Evolutionary conservation across 306 rosid genomes (phyloP).

Genomic region (Luffa aegyptiaca): DNA sequence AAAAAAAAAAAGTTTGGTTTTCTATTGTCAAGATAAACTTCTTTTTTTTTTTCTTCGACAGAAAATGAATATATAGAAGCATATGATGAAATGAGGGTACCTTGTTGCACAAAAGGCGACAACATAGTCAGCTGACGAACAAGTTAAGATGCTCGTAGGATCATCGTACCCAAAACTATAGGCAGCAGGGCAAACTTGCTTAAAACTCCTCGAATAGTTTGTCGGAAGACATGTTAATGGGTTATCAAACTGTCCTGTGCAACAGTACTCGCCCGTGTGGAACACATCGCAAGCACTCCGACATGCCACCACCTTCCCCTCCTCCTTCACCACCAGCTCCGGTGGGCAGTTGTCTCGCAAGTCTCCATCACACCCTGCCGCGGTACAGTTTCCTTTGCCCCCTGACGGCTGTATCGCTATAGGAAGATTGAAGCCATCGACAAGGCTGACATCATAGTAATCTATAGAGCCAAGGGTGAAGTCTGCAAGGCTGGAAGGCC

Average conservation of each 20-base stretch:
- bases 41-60: no score
- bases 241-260: constrained; percentile 37
- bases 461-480: constrained; percentile 37
- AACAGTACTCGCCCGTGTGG: constrained; percentile 44
- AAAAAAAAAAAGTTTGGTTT: not conserved
- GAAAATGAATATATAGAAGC: not conserved
- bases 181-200: constrained; percentile 9
- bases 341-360: constrained; percentile 44
- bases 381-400: not conserved
- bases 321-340: constrained; percentile 10
- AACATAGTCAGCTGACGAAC: constrained; percentile 17
- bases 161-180: constrained; percentile 4
- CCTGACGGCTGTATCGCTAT: constrained; percentile 27
- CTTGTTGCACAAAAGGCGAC: constrained; percentile 41
- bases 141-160: constrained; percentile 21
- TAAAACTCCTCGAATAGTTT: constrained; percentile 43
- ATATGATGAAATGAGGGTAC: not conserved
- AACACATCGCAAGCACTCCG: constrained; percentile 44
- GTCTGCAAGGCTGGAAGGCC: constrained; percentile 45
- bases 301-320: constrained; percentile 34
- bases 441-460: constrained; percentile 54
- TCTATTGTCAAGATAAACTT: no score
- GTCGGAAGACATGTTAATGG: constrained; percentile 38
- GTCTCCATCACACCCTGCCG: constrained; percentile 18
- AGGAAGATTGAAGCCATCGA: constrained; percentile 62